These are phyloP conservation scores for Helotiales sp. DNA, from an alignment of 2,329 filamentous ascomycete species.

Conservation along the genomic window DNA sequence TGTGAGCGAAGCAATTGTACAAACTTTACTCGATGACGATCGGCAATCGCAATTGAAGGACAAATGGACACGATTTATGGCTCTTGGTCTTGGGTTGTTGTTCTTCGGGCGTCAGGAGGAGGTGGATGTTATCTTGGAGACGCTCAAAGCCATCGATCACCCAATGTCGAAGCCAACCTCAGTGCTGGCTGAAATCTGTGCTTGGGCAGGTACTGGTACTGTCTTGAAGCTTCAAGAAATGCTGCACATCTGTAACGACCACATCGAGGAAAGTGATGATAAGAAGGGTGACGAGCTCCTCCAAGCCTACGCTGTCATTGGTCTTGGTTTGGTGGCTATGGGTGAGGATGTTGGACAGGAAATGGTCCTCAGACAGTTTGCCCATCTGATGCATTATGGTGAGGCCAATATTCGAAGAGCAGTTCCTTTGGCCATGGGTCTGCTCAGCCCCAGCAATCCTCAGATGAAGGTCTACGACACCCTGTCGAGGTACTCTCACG, in stretches of 20 bases:
- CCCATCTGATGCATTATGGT: conserved; percentile 98
- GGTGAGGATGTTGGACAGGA: conserved; percentile 98
- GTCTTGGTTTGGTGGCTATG: conserved; percentile 93
- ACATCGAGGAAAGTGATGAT: conserved; percentile 90
- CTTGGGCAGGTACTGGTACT: conserved; percentile 95
- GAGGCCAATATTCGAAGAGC: conserved; percentile 96
- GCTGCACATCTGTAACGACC: conserved; percentile 96
- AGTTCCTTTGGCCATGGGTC: conserved; percentile 92
- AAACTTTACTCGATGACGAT: conserved; percentile 91
- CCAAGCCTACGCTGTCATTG: conserved; percentile 93
- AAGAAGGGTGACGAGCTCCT: conserved; percentile 95
- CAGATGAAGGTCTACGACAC: conserved; percentile 99
- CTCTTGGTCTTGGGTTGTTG: conserved; percentile 85
- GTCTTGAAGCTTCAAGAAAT: conserved; percentile 97
- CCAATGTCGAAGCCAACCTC: conserved; percentile 96
- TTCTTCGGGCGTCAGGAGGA: conserved; percentile 98
- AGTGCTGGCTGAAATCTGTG: conserved; percentile 92
- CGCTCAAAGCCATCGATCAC: conserved; percentile 93
- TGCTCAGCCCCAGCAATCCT: conserved; percentile 95
- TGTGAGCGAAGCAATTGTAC: conserved; percentile 88
- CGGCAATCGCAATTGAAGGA: conserved; percentile 88
- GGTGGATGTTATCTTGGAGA: conserved; percentile 97
- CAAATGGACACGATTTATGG: conserved; percentile 98
- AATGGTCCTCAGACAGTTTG: conserved; percentile 97
- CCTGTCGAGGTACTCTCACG: conserved; percentile 93